Evolutionary conservation across 169 alveolate species (phyloP).

Genomic region (Plasmodium falciparum): DNA sequence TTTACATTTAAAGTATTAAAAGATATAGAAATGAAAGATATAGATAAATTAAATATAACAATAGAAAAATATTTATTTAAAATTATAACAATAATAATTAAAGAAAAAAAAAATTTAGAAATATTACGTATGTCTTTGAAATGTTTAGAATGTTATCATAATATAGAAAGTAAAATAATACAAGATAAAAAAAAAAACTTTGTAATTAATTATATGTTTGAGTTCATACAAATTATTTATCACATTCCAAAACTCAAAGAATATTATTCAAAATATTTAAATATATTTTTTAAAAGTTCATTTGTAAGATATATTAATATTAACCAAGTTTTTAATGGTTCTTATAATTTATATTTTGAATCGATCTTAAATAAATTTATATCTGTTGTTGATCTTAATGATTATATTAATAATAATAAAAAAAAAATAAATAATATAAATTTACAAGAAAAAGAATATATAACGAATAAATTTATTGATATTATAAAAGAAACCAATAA

Average conservation of each 20-base stretch:
- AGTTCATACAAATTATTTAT: constrained; percentile 36
- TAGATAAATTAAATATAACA: background rate
- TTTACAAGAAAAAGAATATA: constrained; percentile 11
- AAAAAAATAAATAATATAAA: constrained; percentile 20
- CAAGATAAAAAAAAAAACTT: constrained; percentile 3
- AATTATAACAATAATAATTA: constrained; percentile 34
- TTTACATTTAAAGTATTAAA: constrained; percentile 10
- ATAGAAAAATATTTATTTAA: constrained; percentile 15
- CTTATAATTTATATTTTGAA: constrained; percentile 9
- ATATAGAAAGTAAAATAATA: constrained; percentile 17
- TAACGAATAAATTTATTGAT: background rate
- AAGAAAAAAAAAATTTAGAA: constrained; percentile 41
- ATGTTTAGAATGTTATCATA: constrained; percentile 63
- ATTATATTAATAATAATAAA: constrained; percentile 28
- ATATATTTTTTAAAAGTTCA: constrained; percentile 34
- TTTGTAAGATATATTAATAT: constrained; percentile 49
- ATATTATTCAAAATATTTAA: constrained; percentile 40
- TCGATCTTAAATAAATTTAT: constrained; percentile 5
- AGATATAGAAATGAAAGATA: background rate
- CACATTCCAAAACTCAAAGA: constrained; percentile 2
- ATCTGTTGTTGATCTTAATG: constrained; percentile 8
- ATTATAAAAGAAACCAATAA: background rate
- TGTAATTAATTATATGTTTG: constrained; percentile 42
- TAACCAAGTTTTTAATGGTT: constrained; percentile 14
- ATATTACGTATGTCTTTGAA: constrained; percentile 12